Conservation (phyloP, 495 filamentous ascomycete genomes). For the Tetracladium setigerum region DNA sequence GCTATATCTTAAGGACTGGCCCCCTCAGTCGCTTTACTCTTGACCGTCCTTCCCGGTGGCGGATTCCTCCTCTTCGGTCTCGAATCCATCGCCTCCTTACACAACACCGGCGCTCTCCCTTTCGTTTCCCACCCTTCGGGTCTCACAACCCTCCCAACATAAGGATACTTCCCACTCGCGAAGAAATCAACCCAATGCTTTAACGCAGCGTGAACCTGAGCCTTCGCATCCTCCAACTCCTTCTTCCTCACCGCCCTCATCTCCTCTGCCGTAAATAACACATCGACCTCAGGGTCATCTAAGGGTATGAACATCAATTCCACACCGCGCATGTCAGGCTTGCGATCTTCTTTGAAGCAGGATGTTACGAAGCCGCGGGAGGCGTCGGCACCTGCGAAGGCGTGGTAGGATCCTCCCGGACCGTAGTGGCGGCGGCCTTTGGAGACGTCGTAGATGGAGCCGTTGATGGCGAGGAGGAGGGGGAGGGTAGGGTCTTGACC, state of each 20-base stretch:
- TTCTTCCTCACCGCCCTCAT: slow-evolving; percentile 45
- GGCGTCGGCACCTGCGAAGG: slow-evolving; percentile 84
- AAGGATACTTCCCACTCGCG: slow-evolving; percentile 63
- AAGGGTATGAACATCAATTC: slow-evolving; percentile 84
- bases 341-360: slow-evolving; percentile 83
- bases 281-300: slow-evolving; percentile 51
- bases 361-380: slow-evolving; percentile 92
- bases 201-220: slow-evolving; percentile 48
- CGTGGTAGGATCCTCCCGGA: slow-evolving; percentile 78
- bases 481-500: slow-evolving; percentile 68
- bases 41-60: slow-evolving; percentile 23
- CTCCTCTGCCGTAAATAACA: slow-evolving; percentile 41
- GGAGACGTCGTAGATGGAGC: slow-evolving; percentile 89
- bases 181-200: slow-evolving; percentile 73
- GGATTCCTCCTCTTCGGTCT: slow-evolving; percentile 29
- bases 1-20: too few species aligned
- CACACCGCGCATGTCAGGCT: slow-evolving; percentile 71
- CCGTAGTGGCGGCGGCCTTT: slow-evolving; percentile 71
- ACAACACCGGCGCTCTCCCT: slow-evolving; percentile 34
- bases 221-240: slow-evolving; percentile 42
- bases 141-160: slow-evolving; percentile 57
- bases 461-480: slow-evolving; percentile 89
- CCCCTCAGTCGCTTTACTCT: too few species aligned
- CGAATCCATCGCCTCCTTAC: slow-evolving; percentile 34
- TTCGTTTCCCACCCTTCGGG: slow-evolving; percentile 38